Base-by-base conservation (phyloP, 2,329 filamentous ascomycete species). In the Leptosphaerulina australis region DNA sequence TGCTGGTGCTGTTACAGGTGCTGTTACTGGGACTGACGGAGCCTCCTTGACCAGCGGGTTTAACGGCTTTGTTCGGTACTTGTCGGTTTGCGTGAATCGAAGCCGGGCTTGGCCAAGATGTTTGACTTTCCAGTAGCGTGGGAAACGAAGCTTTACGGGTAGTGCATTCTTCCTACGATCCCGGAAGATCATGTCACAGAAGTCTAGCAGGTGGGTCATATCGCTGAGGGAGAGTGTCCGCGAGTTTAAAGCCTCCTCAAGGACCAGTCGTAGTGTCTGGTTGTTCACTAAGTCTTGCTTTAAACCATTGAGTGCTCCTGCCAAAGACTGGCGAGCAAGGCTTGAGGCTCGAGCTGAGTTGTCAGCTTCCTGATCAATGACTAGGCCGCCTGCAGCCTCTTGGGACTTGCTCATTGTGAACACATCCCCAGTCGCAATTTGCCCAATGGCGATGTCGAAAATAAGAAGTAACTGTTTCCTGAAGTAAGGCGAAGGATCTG, bases 401-500 rank as follows among this genome's bases (percentile, higher is more conserved):
- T 38, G 46, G 47, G 69, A 64, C 17, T 64, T 68, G 50, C 55
- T 66, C 50, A 54, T 60, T 28, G 22, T 63, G 62, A 60, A 73
- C 53, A 58, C 67, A 33, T 80, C 77, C n/a, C 82, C 82, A 39
- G 86, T 80, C 3, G 84, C 84, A 46, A 86, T 76, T 43, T 79
- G 76, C 3, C 81, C 84, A 12, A 87, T 71, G 10, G 79, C 80
- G 57, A 77, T 76, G 14, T 81, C 81, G 48, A 87, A 80, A 14
- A 81, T 67, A 8, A 70, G 70, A 34, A 82, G 72, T 15, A 86
- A 70, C 24, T 78, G 73, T 31, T 78, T 74, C 21, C 84, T 78
- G 47, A 87, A 75, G 69, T 79, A 83, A 1, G 82, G 79, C 5
- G 84, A 86, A 3, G 77, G 74, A 55, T 86, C 83, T 15, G 78